Percentiles rank a stretch among this genome's conserved stretches.
Conservation (phyloP, 2,329 filamentous ascomycete species). For the Botrytis medusae region DNA sequence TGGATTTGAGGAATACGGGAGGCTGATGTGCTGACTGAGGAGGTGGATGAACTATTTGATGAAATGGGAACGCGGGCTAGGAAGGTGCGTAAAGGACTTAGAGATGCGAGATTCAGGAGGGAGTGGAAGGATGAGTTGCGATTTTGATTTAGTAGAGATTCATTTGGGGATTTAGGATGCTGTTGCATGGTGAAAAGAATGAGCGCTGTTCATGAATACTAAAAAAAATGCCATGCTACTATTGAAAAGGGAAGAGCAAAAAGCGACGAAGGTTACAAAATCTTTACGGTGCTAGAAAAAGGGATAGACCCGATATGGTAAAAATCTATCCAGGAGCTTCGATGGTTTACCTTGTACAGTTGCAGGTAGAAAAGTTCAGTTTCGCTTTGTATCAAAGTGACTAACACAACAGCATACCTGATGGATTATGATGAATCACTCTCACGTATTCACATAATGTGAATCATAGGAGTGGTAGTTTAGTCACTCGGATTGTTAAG, state of each 20-base stretch:
- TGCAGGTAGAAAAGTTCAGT: too few relatives aligned
- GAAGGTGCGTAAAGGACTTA: not conserved
- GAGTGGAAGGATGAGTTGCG: constrained; percentile 1
- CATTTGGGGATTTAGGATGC: not conserved
- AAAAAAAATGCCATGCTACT: not conserved
- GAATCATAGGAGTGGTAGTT: not conserved
- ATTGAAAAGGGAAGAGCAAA: not conserved
- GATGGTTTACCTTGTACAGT: not conserved
- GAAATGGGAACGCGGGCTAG: not conserved
- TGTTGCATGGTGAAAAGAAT: not conserved
- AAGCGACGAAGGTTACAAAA: not conserved
- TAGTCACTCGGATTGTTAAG: not conserved
- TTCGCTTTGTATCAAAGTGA: not conserved
- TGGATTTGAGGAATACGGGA: constrained; percentile 3
- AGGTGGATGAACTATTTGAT: not conserved
- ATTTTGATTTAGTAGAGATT: not conserved
- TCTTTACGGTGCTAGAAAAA: not conserved
- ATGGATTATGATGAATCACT: not conserved
- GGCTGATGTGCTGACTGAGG: not conserved
- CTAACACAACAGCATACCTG: not conserved
- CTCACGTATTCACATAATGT: not conserved
- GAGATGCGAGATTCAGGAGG: not conserved
- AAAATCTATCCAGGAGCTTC: not conserved
- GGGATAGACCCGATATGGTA: not conserved
- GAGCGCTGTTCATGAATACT: not conserved